Evolutionary conservation across 495 filamentous ascomycete genomes (phyloP), one percentile per base, ranked within the genome.

Genomic region (Aspergillus kassunensis): DNA sequence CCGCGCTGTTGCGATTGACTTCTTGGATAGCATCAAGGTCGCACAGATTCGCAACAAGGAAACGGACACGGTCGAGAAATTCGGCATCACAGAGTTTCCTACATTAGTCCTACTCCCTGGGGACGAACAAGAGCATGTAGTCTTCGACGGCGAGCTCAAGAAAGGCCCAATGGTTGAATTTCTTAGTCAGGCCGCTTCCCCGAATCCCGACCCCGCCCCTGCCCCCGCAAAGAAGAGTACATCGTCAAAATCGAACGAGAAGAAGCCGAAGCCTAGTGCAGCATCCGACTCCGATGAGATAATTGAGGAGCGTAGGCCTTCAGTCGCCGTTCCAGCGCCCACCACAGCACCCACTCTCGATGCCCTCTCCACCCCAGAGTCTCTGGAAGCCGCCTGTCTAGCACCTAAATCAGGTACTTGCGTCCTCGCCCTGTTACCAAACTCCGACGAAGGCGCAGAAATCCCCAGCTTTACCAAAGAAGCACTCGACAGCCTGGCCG

Each of bases 11-110:
- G 92, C 95, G 1, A 88, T 96, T 52, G 95, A 97, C 55, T 97
- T 92, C 67, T 73, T 91, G n/a, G 91, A 84, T 24, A 80, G 80
- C 36, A 84, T 97, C 59, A 78, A 77, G 11, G 76, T 99, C 49
- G 91, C 87, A 19, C 92, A 97, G 69, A 82, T 95, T 34, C 80
- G 91, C 37, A 85, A 87, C 67, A 96, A 90, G 68, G 88, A 97
- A 68, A 70, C 76, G 24, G 79, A 78, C 47, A 78, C 88, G 0
- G 79, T 89, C 4, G 76, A 88, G 53, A 76, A 79, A 41, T 97
- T 95, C 52, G 87, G 85, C 44, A 74, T 97, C 18, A 73, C 75
- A 7, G 80, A 84, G 49, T 92, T 88, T 60, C 93, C 93, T 0
- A 87, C 86, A 0, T 71, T 99, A 9, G 70, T 97, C 16, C 78